Evolutionary conservation across 495 filamentous ascomycete genomes (phyloP), one percentile per base, ranked within the genome.

Genomic region (Glarea lozoyensis): DNA sequence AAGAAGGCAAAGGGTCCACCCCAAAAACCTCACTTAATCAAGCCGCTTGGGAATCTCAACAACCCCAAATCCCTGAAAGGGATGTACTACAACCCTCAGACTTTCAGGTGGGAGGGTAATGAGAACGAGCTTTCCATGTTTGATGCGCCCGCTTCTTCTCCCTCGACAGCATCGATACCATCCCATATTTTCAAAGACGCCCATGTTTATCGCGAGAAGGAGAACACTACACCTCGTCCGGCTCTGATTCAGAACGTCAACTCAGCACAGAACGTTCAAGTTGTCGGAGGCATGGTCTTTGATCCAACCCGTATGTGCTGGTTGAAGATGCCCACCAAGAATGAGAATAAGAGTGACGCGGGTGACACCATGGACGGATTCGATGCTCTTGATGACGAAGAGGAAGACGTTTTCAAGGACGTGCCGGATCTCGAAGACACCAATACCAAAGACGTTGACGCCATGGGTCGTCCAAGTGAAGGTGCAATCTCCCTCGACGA

Each of bases 301-400:
- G 92, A 98, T 62, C 93, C 93, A 5, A 79, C 81, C 40, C 85
- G 83, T 40, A 98, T 96, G 89, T 86, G 85, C 60, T 96, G 89
- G 89, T 72, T 94, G 22, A 92, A 88, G 57, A 65, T 84, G 19
- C 57, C 61, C 3, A 22, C 43, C 33, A 52, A 29, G 49, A 27
- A 27, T 3, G 32, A 40, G 13, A 36, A 44, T 13, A 56, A 46
- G 9, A 54, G 67, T 12, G 61, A 67, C 10, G 36, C 49, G 7
- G 55, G 51, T 40, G 71, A 72, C 42, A 63, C 68, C 2, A 65
- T 82, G 49, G 85, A 92, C 63, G 78, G 86, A 5, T 92, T 93
- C 61, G 83, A 85, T 34, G 81, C 79, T 2, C 58, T 94, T 33
- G 84, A 86, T 36, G 72, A 81, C 23, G 70, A 76, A 6, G n/a